Base-by-base conservation (phyloP, 768 basidiomycete species). In the Amylocystis lapponica region DNA sequence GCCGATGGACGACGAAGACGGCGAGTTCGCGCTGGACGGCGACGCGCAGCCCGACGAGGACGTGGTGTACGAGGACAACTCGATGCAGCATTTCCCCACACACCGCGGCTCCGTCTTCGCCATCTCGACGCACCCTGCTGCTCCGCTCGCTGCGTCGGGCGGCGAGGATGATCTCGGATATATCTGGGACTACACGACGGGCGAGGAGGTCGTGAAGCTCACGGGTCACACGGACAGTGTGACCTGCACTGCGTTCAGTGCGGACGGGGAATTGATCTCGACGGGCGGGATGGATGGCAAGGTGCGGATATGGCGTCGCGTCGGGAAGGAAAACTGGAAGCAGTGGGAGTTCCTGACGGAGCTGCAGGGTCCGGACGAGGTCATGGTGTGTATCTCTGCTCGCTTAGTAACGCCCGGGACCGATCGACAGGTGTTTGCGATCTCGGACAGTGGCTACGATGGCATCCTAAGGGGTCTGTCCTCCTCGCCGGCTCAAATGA, bases 261-360 rank as follows among this genome's bases (percentile, higher is more conserved):
- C 69, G 1, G 95, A 98, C 59, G 96, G 96, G 2, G 86, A 96
- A 66, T 75, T 96, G 76, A 74, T 94, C 45, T 82, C 94, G 13
- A 96, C 94, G 0, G 96, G 95, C 9, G 96, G 96, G 0, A 98
- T 99, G 96, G 96, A 99, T 56, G 96, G 96, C 8, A 83, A 81
- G 60, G 83, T 97, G 29, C 74, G 94, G 48, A 68, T 99, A 48
- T 99, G 96, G 96, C 70, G 85, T 58, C 72, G 91, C 55, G 85
- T 91, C 12, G 84, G 81, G 4, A 83, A 70, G 51, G 80, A 83
- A 34, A 66, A 83, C 47, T 86, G 81, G 66, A 76, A 70, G 48
- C 76, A 68, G 40, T 99, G 96, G 96, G 94, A 97, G 63, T 95
- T 98, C 62, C 68, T 96, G 62, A 93, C 88, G 5, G 87, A 87